Evolutionary conservation across 495 filamentous ascomycete genomes (phyloP).

Genomic region (Parathielavia hyrcaniae): DNA sequence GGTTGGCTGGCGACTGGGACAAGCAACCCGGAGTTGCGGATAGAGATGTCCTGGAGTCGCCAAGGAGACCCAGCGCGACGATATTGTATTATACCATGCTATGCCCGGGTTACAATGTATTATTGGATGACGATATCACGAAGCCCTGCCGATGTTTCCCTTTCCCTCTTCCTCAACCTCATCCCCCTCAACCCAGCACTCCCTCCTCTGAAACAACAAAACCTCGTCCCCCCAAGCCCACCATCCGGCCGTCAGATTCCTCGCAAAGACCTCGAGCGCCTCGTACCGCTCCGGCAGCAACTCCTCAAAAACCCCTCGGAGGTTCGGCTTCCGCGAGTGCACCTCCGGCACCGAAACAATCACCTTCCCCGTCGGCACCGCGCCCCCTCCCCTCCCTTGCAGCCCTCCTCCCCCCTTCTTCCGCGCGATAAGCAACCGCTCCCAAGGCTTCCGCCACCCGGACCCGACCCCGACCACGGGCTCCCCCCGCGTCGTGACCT

Average conservation of each 20-base stretch:
- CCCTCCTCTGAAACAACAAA: constrained; percentile 66
- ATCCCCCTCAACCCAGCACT: constrained; percentile 53
- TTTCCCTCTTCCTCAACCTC: neutral
- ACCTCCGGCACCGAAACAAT: constrained; percentile 80
- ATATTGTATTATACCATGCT: constrained; percentile 14
- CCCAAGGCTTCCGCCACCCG: constrained; percentile 78
- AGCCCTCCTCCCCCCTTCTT: constrained; percentile 23
- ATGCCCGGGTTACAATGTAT: no score
- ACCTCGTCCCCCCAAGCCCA: constrained; percentile 85
- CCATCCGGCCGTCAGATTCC: constrained; percentile 82
- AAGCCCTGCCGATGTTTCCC: neutral
- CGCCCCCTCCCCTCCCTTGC: constrained; percentile 26
- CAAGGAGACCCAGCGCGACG: no score
- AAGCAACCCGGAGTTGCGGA: neutral
- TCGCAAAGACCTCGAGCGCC: constrained; percentile 81
- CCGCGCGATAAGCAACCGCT: constrained; percentile 67
- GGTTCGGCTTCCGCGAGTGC: constrained; percentile 80
- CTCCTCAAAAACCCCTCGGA: constrained; percentile 42
- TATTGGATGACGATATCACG: neutral
- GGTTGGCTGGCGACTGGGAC: neutral
- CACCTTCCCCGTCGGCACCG: constrained; percentile 35
- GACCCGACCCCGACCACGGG: constrained; percentile 63
- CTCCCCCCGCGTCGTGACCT: constrained; percentile 65
- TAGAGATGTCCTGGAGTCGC: neutral
- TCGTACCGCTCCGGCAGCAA: constrained; percentile 47